A percentile compares a stretch with the other conserved stretches of the same genome.
Evolutionary conservation across 2,329 filamentous ascomycete genomes (phyloP).

Genomic region (Colletotrichum higginsianum): DNA sequence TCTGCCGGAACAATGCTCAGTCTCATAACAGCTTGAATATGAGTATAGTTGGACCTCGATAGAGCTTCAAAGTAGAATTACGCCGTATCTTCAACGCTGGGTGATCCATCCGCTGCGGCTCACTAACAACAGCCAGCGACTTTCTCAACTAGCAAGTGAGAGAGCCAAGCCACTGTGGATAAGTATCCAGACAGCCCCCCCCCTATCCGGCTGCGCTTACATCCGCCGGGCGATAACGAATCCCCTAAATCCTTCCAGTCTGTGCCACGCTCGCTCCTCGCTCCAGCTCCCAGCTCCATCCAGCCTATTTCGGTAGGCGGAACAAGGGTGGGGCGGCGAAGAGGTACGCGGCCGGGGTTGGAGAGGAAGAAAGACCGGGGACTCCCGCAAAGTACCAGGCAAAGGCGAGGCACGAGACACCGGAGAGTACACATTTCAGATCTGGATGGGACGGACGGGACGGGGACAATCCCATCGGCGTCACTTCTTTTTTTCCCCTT

Average conservation of each 20-base stretch:
- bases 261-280: conserved; percentile 24
- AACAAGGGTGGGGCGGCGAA: conserved; percentile 21
- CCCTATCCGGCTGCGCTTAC: conserved; percentile 33
- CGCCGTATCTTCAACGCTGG: no score
- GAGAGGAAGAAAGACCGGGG: neutral
- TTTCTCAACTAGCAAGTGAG: no score
- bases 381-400: neutral
- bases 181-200: conserved; percentile 27
- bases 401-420: conserved; percentile 5
- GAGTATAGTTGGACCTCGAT: no score
- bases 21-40: no score
- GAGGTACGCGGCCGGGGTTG: neutral
- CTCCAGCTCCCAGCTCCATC: neutral
- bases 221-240: conserved; percentile 27
- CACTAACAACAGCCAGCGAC: no score
- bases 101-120: no score
- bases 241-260: conserved; percentile 23
- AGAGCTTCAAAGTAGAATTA: no score
- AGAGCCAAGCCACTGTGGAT: no score
- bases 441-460: conserved; percentile 5
- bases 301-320: conserved; percentile 32
- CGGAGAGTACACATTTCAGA: conserved; percentile 23
- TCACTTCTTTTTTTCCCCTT: conserved; percentile 10
- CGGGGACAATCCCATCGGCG: conserved; percentile 1
- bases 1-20: no score